These are phyloP conservation scores for Pleurotus giganteus DNA, from an alignment of 768 basidiomycete species.

Conservation along the genomic window DNA sequence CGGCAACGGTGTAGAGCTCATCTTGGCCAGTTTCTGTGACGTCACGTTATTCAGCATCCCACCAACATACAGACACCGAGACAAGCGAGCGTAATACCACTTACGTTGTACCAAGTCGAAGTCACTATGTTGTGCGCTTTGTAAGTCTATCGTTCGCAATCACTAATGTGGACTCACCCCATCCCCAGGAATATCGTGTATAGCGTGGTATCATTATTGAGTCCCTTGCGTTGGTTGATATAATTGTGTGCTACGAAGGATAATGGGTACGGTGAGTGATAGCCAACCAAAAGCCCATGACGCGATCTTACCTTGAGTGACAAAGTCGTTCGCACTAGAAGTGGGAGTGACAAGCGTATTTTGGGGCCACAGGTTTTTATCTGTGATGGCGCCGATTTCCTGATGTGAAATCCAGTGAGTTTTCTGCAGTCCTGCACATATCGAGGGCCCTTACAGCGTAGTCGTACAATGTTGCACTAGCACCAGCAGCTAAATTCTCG, in stretches of 20 bases:
- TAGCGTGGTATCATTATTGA: conserved; percentile 42
- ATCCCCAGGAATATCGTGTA: conserved; percentile 55
- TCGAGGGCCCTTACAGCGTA: conserved; percentile 40
- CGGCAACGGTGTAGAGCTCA: conserved; percentile 31
- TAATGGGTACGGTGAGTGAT: neutral
- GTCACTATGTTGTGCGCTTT: too few relatives aligned
- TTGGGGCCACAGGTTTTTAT: conserved; percentile 22
- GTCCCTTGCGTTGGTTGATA: conserved; percentile 16
- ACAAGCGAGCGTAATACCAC: too few relatives aligned
- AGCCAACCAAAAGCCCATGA: neutral
- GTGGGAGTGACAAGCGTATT: neutral
- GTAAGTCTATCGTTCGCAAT: too few relatives aligned
- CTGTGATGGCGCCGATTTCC: conserved; percentile 27
- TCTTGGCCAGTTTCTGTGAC: conserved; percentile 22
- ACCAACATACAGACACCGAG: conserved; percentile 25
- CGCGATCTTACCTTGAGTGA: conserved; percentile 22
- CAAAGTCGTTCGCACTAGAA: conserved; percentile 18
- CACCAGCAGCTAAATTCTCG: conserved; percentile 39
- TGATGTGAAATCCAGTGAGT: conserved; percentile 6
- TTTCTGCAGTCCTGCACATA: neutral
- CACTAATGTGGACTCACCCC: conserved; percentile 27
- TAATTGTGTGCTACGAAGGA: conserved; percentile 18
- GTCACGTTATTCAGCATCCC: conserved; percentile 17
- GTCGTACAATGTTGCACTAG: conserved; percentile 42
- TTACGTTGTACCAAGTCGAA: conserved; percentile 35